Evolutionary conservation across 768 basidiomycete species (phyloP), one percentile per base, ranked within the genome.

Genomic region (Leccinum broughii): DNA sequence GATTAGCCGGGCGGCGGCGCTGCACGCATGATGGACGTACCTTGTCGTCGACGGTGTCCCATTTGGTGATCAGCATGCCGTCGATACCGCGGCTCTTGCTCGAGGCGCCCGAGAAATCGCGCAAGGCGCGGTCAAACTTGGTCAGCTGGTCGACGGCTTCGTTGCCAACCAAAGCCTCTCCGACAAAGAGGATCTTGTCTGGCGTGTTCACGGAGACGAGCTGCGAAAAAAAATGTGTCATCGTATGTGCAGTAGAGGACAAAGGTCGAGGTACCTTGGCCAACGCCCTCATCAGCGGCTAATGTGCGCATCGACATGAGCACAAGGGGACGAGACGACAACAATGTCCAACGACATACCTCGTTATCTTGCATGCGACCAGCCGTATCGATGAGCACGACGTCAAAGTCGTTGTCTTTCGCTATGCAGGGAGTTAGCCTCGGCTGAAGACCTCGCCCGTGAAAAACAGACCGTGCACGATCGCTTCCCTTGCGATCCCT

Each of bases 331-430:
- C 3, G 14, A 44, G 39, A 15, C 51, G 4, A 51, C 30, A 3
- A 24, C 10, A 48, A 48, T 35, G 37, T 55, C 10, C 49, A 17
- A 37, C 10, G 14, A 52, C 81, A 34, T 68, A 92, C 92, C 85
- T 98, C 97, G 72, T 98, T 99, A 74, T 98, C 97, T 74, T 99
- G 97, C 97, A 98, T 98, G 56, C 96, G 84, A 2, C 97, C 97
- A 20, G 97, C 97, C 1, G 97, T 98, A 72, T 99, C 97, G 68
- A 99, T 93, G 50, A 99, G 80, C 6, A 99, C 96, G 24, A 98
- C 95, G 67, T 99, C 97, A 72, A 97, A 98, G 62, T 88, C 85
- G 62, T 90, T 89, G 66, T 95, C 93, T 64, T 87, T 89, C 34
- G 86, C 95, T 97, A 70, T 55, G 57, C 56, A 14, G 41, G 50